A percentile compares a stretch with the other conserved stretches of the same genome.
Conservation (phyloP, 176 grass and related monocot genomes). For the Cocos nucifera region DNA sequence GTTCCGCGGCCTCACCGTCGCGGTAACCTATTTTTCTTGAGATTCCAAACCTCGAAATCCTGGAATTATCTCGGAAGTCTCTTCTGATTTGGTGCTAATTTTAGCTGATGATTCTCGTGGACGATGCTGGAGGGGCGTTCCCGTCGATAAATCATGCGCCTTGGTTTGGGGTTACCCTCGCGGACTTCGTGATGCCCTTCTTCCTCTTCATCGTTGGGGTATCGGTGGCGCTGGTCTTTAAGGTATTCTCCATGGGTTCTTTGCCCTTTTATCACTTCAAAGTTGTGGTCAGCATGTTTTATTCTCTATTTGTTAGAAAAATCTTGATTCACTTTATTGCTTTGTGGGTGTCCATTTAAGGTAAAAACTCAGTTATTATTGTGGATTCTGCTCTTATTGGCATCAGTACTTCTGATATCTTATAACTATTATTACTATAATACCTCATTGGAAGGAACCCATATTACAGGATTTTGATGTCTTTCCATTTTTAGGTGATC, state of each 20-base stretch:
- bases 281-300: too few species aligned
- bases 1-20: conserved; percentile 85
- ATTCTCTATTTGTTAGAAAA: too few species aligned
- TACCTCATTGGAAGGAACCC: too few species aligned
- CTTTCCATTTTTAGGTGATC: too few species aligned
- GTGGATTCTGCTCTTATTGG: too few species aligned
- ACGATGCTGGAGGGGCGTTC: conserved; percentile 84
- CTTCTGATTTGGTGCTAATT: not conserved
- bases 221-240: conserved; percentile 75
- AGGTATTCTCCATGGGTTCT: conserved; percentile 26
- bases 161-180: conserved; percentile 86
- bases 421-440: too few species aligned
- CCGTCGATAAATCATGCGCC: conserved; percentile 87
- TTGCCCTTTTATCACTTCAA: not conserved
- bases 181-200: conserved; percentile 88
- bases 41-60: not conserved
- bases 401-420: too few species aligned
- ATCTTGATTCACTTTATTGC: too few species aligned
- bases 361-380: too few species aligned
- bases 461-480: too few species aligned
- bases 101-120: conserved; percentile 91
- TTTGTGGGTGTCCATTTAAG: too few species aligned
- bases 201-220: conserved; percentile 94
- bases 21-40: conserved; percentile 29
- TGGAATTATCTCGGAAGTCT: too few species aligned